Evolutionary conservation across 1,284 basidiomycete species (phyloP).

Genomic region (Tremellales sp.): DNA sequence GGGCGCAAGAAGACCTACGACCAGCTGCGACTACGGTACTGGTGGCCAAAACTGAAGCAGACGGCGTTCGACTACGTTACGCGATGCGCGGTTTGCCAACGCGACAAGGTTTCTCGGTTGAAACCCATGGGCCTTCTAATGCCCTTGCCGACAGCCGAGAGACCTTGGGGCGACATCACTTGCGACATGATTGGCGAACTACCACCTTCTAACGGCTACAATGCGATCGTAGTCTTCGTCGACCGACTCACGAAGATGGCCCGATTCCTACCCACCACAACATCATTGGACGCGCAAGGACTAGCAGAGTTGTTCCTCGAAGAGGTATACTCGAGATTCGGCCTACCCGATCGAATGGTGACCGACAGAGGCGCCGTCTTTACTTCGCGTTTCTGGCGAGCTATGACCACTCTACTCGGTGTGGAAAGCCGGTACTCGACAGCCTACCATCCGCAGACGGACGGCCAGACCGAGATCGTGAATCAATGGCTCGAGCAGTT

Average conservation of each 20-base stretch:
- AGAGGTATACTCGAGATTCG: constrained; percentile 12
- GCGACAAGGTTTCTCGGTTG: constrained; percentile 40
- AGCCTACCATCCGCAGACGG: constrained; percentile 29
- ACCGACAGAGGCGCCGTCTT: constrained; percentile 37
- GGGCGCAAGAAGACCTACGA: constrained; percentile 48
- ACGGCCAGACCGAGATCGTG: constrained; percentile 27
- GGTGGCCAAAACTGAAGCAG: constrained; percentile 20
- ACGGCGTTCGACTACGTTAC: constrained; percentile 24
- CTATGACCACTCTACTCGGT: constrained; percentile 2
- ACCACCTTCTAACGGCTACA: constrained; percentile 43
- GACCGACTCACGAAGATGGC: constrained; percentile 50
- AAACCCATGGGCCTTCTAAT: constrained; percentile 46
- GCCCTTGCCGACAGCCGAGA: constrained; percentile 36
- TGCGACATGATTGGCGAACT: constrained; percentile 53
- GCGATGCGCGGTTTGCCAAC: constrained; percentile 43
- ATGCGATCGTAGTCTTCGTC: constrained; percentile 49
- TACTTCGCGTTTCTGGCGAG: constrained; percentile 20
- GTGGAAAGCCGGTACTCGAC: constrained; percentile 18
- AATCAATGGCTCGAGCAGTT: constrained; percentile 29
- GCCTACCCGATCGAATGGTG: constrained; percentile 25
- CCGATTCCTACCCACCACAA: constrained; percentile 42
- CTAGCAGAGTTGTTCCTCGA: constrained; percentile 11
- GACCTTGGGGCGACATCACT: constrained; percentile 48
- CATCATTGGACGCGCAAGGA: too few relatives aligned
- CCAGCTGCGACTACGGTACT: constrained; percentile 17